A percentile compares a stretch with the other conserved stretches of the same genome.
Conservation (phyloP, 305 asterid genomes). For the Euphrasia arctica region DNA sequence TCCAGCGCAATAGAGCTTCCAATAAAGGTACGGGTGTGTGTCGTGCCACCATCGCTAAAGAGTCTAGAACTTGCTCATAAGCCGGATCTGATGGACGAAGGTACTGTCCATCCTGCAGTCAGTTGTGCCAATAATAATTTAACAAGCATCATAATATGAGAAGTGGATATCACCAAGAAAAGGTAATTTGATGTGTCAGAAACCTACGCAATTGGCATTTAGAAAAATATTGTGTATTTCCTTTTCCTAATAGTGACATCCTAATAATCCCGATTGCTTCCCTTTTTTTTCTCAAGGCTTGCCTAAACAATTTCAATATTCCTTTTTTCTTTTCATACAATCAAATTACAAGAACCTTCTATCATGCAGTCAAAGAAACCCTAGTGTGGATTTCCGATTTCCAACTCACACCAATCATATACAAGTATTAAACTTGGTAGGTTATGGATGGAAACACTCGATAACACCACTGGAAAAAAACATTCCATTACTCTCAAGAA, state of each 20-base stretch:
- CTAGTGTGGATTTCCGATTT: constrained; percentile 12
- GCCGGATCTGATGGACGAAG: constrained; percentile 99
- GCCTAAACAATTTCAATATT: constrained; percentile 8
- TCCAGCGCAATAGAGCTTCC: constrained; percentile 96
- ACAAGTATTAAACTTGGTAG: background rate
- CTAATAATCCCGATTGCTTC: constrained; percentile 10
- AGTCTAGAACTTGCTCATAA: constrained; percentile 97
- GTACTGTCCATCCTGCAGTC: constrained; percentile 93
- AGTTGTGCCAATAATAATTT: constrained; percentile 23
- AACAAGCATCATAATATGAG: constrained; percentile 16
- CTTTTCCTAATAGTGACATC: constrained; percentile 18
- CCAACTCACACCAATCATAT: constrained; percentile 16
- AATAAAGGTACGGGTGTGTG: constrained; percentile 97
- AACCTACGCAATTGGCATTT: constrained; percentile 4
- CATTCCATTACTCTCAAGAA: background rate
- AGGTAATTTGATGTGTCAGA: constrained; percentile 9
- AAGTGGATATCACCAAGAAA: constrained; percentile 16
- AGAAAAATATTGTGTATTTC: constrained; percentile 9
- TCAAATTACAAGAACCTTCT: constrained; percentile 21
- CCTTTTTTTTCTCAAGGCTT: constrained; percentile 14
- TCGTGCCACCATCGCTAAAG: constrained; percentile 98
- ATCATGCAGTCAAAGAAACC: constrained; percentile 4
- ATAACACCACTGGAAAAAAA: background rate
- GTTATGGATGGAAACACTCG: background rate
- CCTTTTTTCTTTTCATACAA: constrained; percentile 16